A percentile compares a stretch with the other conserved stretches of the same genome.
Conservation (phyloP, 805 yeast species). For the Starmera amethionina region DNA sequence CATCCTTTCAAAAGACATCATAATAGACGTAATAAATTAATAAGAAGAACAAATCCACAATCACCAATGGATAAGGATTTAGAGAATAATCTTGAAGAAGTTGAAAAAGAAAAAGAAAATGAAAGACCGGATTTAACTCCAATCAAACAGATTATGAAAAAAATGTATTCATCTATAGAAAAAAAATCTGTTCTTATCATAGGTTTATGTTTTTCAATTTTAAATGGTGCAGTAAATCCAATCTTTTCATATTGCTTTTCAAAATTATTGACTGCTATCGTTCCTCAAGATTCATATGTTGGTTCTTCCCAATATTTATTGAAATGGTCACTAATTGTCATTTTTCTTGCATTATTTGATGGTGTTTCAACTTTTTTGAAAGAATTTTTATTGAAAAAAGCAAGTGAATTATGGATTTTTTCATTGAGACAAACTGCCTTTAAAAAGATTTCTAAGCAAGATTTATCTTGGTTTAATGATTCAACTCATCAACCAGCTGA, state of each 20-base stretch:
- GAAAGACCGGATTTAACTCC: conserved; percentile 18
- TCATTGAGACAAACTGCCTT: conserved; percentile 42
- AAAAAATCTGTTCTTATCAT: conserved; percentile 21
- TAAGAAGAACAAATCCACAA: conserved; percentile 1
- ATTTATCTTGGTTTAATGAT: conserved; percentile 40
- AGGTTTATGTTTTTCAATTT: conserved; percentile 45
- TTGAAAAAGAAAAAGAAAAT: conserved; percentile 5
- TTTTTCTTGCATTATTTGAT: conserved; percentile 53
- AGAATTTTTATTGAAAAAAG: conserved; percentile 37
- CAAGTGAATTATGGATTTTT: conserved; percentile 62
- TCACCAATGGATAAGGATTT: neutral
- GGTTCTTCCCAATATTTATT: conserved; percentile 25
- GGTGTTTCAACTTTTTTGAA: conserved; percentile 48
- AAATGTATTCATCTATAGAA: conserved; percentile 19
- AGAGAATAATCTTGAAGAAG: conserved; percentile 1
- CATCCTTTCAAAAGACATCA: neutral
- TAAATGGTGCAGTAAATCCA: conserved; percentile 62
- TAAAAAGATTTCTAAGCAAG: conserved; percentile 38
- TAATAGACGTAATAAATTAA: conserved; percentile 1
- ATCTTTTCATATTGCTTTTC: conserved; percentile 73
- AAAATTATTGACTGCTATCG: conserved; percentile 52
- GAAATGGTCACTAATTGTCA: conserved; percentile 62
- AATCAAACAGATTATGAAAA: conserved; percentile 17
- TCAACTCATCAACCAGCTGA: conserved; percentile 35
- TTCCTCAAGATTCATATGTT: conserved; percentile 31